Percentiles rank a stretch among this genome's conserved stretches.
phyloP scores from a whole-genome alignment of 352 stramenopile species.

The Pelagophyceae sp. region DNA sequence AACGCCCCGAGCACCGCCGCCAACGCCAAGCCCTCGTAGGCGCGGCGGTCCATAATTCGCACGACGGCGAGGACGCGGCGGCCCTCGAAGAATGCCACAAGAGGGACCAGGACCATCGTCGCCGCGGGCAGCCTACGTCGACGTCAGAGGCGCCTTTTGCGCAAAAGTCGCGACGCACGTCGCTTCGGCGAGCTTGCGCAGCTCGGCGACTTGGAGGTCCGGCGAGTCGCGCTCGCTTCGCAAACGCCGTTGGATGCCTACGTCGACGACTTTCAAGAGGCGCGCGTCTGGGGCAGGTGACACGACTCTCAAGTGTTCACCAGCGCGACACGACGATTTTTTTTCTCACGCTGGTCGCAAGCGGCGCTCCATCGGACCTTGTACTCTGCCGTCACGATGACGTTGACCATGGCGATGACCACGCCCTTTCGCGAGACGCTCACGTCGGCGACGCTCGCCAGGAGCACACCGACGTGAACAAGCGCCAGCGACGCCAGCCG shows the following conservation, averaged over 20 bases:
- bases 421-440: background rate
- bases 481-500: too few species aligned
- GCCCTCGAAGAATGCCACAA: background rate
- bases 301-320: too few species aligned
- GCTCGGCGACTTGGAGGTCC: background rate
- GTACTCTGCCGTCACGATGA: slow-evolving; percentile 4
- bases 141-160: too few species aligned
- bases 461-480: background rate
- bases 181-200: background rate
- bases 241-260: too few species aligned
- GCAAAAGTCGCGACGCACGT: too few species aligned
- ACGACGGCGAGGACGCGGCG: background rate
- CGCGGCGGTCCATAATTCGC: background rate
- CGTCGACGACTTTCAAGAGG: too few species aligned
- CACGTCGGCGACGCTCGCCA: slow-evolving; percentile 6
- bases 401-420: background rate
- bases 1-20: background rate
- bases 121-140: background rate
- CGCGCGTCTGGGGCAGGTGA: too few species aligned
- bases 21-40: background rate
- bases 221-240: background rate
- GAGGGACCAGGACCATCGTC: background rate
- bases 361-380: background rate
- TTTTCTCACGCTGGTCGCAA: background rate
- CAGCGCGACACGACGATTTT: too few species aligned